These are phyloP conservation scores for Hibiscus mutabilis DNA, from an alignment of 345 rosid species.

Conservation along the genomic window DNA sequence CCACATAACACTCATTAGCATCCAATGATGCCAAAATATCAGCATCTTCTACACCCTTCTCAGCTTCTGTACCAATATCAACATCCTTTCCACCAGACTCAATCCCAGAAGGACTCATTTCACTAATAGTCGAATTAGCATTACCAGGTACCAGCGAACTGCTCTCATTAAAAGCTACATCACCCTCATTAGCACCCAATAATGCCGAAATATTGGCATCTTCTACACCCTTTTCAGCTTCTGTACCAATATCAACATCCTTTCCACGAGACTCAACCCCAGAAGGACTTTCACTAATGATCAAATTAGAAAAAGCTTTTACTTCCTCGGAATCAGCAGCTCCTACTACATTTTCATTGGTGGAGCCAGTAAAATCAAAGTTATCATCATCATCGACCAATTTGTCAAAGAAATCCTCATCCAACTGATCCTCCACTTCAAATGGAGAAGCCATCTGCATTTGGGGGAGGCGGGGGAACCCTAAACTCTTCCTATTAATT, in stretches of 20 bases:
- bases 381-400: conserved; percentile 63
- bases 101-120: background rate
- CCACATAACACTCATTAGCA: conserved; percentile 9
- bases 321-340: conserved; percentile 47
- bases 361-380: conserved; percentile 22
- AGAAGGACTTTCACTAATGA: conserved; percentile 16
- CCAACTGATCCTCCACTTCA: conserved; percentile 91
- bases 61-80: conserved; percentile 15
- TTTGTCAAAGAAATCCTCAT: conserved; percentile 92
- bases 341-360: conserved; percentile 18
- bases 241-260: conserved; percentile 22
- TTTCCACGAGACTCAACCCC: conserved; percentile 27
- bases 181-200: conserved; percentile 12
- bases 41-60: conserved; percentile 8
- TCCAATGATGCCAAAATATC: conserved; percentile 12
- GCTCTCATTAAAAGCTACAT: conserved; percentile 11
- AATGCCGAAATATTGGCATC: conserved; percentile 4
- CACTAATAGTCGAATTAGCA: conserved; percentile 30
- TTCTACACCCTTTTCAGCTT: conserved; percentile 10
- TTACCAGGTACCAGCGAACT: background rate
- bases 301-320: conserved; percentile 54
- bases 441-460: conserved; percentile 68
- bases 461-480: background rate
- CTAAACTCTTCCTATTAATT: background rate
- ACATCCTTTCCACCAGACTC: conserved; percentile 33